phyloP scores from a whole-genome alignment of 2,329 filamentous ascomycete species.

The Aspergillus latus region DNA sequence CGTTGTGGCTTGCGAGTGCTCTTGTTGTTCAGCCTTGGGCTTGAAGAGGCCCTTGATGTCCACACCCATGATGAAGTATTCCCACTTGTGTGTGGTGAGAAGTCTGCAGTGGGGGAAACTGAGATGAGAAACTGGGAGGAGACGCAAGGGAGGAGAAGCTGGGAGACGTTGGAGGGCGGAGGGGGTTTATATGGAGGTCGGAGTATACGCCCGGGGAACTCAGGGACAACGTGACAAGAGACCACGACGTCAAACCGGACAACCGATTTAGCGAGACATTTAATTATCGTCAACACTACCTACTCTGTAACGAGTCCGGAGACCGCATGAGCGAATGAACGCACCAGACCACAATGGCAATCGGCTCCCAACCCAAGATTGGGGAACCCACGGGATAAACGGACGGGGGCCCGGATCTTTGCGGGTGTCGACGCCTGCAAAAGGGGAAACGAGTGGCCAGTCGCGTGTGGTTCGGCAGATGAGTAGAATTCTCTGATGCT shows the following conservation, averaged over 20 bases:
- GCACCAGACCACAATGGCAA: constrained; percentile 15
- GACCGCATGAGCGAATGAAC: constrained; percentile 9
- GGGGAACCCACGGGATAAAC: constrained; percentile 24
- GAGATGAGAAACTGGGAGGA: constrained; percentile 6
- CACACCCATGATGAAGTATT: constrained; percentile 30
- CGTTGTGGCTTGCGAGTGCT: constrained; percentile 35
- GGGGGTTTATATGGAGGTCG: constrained; percentile 25
- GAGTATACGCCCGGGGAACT: neutral
- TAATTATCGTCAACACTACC: constrained; percentile 1
- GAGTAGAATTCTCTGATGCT: constrained; percentile 23
- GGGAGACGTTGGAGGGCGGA: constrained; percentile 13
- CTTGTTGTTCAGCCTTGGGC: constrained; percentile 29
- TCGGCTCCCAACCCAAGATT: constrained; percentile 20
- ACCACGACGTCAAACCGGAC: neutral
- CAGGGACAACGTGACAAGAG: neutral
- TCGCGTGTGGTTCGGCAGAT: constrained; percentile 7
- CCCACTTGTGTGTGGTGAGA: constrained; percentile 4
- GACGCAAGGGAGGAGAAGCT: constrained; percentile 4
- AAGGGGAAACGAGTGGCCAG: constrained; percentile 9
- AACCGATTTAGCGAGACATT: constrained; percentile 11
- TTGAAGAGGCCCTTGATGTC: constrained; percentile 32
- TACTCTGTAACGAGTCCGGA: neutral
- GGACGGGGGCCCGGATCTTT: constrained; percentile 35
- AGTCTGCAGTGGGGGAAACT: neutral
- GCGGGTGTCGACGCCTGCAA: constrained; percentile 14